These are phyloP conservation scores for Fusarium illudens DNA, from an alignment of 2,329 filamentous ascomycete species.

Conservation along the genomic window DNA sequence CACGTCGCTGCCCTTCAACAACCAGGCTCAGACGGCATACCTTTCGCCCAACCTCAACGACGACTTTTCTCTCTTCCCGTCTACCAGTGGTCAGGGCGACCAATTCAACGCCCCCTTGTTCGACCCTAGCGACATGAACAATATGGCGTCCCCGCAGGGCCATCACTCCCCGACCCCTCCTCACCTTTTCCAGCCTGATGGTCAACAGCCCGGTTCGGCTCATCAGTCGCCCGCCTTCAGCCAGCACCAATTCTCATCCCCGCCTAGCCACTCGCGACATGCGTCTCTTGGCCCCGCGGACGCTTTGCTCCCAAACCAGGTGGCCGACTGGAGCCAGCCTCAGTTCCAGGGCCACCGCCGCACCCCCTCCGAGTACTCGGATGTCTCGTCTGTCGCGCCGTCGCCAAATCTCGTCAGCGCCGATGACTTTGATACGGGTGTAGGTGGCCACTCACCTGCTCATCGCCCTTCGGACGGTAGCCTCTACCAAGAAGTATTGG, in stretches of 20 bases:
- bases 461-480: constrained; percentile 75
- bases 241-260: constrained; percentile 64
- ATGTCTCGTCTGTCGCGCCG: constrained; percentile 84
- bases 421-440: constrained; percentile 79
- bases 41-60: constrained; percentile 61
- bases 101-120: constrained; percentile 72
- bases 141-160: constrained; percentile 64
- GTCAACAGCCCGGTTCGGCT: constrained; percentile 56
- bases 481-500: constrained; percentile 80
- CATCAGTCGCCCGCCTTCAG: constrained; percentile 67
- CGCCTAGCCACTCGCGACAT: constrained; percentile 63
- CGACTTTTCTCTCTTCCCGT: constrained; percentile 73
- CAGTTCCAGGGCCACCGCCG: constrained; percentile 85
- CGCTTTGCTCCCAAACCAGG: constrained; percentile 62
- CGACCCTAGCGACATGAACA: constrained; percentile 59
- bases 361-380: constrained; percentile 89
- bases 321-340: constrained; percentile 61
- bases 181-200: constrained; percentile 61
- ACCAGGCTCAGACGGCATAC: constrained; percentile 55
- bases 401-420: constrained; percentile 83
- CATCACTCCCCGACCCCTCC: constrained; percentile 66
- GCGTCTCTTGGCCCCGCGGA: constrained; percentile 66
- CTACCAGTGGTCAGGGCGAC: constrained; percentile 59
- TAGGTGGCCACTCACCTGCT: constrained; percentile 80
- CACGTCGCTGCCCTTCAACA: constrained; percentile 52